phyloP scores from a whole-genome alignment of 2,329 filamentous ascomycete genomes.

The Fusarium brachygibbosum region DNA sequence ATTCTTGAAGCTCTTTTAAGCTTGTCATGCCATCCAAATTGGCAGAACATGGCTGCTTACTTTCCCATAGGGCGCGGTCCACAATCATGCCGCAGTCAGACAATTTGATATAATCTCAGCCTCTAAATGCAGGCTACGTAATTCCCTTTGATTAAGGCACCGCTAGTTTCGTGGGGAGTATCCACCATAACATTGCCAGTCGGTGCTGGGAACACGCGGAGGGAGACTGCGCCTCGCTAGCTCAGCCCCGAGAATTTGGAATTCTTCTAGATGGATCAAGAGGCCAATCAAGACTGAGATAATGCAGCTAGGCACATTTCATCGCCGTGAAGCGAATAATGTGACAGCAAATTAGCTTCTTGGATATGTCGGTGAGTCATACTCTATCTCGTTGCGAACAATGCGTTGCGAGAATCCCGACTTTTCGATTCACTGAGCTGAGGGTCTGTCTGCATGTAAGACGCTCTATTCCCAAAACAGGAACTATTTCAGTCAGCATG shows the following conservation, averaged over 20 bases:
- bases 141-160: background rate
- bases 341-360: background rate
- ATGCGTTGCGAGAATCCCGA: background rate
- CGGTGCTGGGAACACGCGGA: background rate
- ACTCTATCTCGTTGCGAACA: background rate
- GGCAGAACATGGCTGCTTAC: background rate
- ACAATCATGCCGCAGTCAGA: slow-evolving; percentile 21
- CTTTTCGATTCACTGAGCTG: background rate
- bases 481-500: background rate
- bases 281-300: background rate
- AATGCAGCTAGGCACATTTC: background rate
- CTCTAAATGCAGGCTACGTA: slow-evolving; percentile 10
- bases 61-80: background rate
- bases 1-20: slow-evolving; percentile 4
- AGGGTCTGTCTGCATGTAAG: background rate
- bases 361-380: background rate
- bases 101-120: slow-evolving; percentile 26
- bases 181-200: background rate
- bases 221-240: slow-evolving; percentile 15
- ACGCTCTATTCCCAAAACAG: background rate
- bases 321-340: background rate
- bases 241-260: slow-evolving; percentile 28
- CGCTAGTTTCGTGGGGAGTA: background rate
- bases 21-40: background rate
- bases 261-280: slow-evolving; percentile 4